Evolutionary conservation across 352 stramenopile species (phyloP), one percentile per base, ranked within the genome.

Genomic region (Pythium brachiatum): DNA sequence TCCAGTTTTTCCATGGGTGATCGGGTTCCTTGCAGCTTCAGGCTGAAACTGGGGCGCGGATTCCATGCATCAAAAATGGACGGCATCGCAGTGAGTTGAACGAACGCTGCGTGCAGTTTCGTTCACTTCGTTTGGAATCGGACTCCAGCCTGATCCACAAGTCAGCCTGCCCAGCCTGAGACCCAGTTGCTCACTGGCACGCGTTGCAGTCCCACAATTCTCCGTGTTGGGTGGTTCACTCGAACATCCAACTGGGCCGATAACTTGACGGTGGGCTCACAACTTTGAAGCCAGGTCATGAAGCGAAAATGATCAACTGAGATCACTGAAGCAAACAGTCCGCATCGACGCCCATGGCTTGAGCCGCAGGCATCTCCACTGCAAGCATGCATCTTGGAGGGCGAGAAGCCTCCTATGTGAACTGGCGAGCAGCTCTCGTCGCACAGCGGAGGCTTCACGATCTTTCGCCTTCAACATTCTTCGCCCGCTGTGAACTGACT

Each of bases 381-480:
- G n/a, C n/a, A n/a, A n/a, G n/a, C n/a, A n/a, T n/a, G n/a, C n/a
- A n/a, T n/a, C n/a, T n/a, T n/a, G n/a, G n/a, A n/a, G n/a, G n/a
- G n/a, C n/a, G n/a, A n/a, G n/a, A n/a, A n/a, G n/a, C n/a, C n/a
- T n/a, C n/a, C n/a, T n/a, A n/a, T 12, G 26, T 53, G 59, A 66
- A 66, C 59, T 66, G 59, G 59, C 59, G 50, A 66, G 59, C 32
- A 53, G 59, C 50, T 60, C 55, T 53, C 8, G 41, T 26, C 18
- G 41, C 41, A 26, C 13, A 48, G 18, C n/a, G n/a, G 41, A n/a
- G 41, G n/a, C 41, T 48, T 48, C 41, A 48, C 58, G 58, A 64
- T 64, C 58, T 64, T 64, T 53, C 48, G 20, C n/a, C 58, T 64
- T 64, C 58, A 64, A 64, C 58, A 57, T 54, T 64, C 58, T 62